These are phyloP conservation scores for Cornus florida DNA, from an alignment of 148 eudicot species.

Conservation along the genomic window DNA sequence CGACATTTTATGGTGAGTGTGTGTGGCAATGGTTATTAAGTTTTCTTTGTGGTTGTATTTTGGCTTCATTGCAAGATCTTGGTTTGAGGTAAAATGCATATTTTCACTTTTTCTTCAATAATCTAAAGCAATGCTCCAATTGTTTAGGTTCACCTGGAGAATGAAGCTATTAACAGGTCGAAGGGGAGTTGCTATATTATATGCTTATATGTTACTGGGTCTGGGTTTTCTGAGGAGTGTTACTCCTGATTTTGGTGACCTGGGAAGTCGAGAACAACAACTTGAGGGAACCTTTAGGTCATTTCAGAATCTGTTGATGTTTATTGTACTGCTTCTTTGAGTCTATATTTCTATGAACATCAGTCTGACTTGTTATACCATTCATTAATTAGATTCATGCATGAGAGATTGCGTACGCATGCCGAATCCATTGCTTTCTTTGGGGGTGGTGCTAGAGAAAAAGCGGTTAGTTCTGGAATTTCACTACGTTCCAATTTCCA, in stretches of 20 bases:
- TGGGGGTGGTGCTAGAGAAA: constrained; percentile 96
- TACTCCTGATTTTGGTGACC: constrained; percentile 94
- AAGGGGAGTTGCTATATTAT: constrained; percentile 84
- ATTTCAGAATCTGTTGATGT: constrained; percentile 8
- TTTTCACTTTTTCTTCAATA: constrained; percentile 2
- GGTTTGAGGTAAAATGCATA: background rate
- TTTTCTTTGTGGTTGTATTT: background rate
- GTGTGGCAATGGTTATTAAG: background rate
- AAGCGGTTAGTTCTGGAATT: constrained; percentile 51
- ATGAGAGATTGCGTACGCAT: constrained; percentile 95
- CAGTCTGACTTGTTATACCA: constrained; percentile 6
- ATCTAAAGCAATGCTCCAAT: constrained; percentile 15
- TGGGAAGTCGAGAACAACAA: constrained; percentile 81
- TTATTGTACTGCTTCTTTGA: constrained; percentile 3
- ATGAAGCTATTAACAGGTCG: constrained; percentile 91
- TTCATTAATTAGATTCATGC: constrained; percentile 69
- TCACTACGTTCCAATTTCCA: background rate
- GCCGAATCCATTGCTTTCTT: constrained; percentile 98
- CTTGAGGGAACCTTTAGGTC: constrained; percentile 98
- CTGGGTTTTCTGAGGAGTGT: constrained; percentile 88
- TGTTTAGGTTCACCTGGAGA: constrained; percentile 95
- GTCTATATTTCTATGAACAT: background rate
- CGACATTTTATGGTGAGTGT: constrained; percentile 84
- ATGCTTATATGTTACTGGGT: constrained; percentile 93
- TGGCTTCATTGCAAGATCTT: background rate